A percentile compares a stretch with the other conserved stretches of the same genome.
phyloP scores from a whole-genome alignment of 2,329 filamentous ascomycete species.

The Aspergillus chevalieri region DNA sequence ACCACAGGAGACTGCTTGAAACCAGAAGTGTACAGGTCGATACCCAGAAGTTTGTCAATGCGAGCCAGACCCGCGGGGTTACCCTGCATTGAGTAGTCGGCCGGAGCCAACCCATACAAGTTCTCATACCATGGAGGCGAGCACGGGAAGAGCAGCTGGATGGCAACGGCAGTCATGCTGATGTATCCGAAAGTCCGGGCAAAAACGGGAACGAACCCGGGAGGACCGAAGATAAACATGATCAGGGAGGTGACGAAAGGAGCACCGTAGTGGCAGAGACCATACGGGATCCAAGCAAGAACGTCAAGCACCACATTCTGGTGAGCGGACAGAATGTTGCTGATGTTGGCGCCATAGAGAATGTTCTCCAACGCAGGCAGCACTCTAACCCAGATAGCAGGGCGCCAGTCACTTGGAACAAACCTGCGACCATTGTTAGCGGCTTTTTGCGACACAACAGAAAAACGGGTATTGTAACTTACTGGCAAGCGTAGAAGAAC shows the following conservation, averaged over 20 bases:
- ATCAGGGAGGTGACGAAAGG: slow-evolving; percentile 71
- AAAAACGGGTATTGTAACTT: slow-evolving; percentile 39
- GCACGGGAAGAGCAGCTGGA: slow-evolving; percentile 87
- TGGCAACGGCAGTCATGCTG: slow-evolving; percentile 78
- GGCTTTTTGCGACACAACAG: not conserved
- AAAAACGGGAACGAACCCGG: slow-evolving; percentile 77
- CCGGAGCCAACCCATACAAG: slow-evolving; percentile 79
- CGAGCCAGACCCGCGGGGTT: slow-evolving; percentile 84
- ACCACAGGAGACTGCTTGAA: slow-evolving; percentile 88
- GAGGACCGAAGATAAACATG: slow-evolving; percentile 84
- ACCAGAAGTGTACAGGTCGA: slow-evolving; percentile 87
- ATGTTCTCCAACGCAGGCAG: slow-evolving; percentile 93
- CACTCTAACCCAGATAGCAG: slow-evolving; percentile 92
- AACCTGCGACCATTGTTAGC: slow-evolving; percentile 55
- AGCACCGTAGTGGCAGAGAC: slow-evolving; percentile 80
- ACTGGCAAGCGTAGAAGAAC: slow-evolving; percentile 91
- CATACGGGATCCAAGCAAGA: slow-evolving; percentile 89
- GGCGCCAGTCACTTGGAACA: slow-evolving; percentile 80
- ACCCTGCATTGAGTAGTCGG: slow-evolving; percentile 84
- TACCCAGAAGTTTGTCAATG: slow-evolving; percentile 81
- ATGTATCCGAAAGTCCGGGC: slow-evolving; percentile 87
- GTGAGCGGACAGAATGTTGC: slow-evolving; percentile 89
- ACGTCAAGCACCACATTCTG: slow-evolving; percentile 78
- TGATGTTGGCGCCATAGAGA: slow-evolving; percentile 89
- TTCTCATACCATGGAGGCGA: slow-evolving; percentile 97